Conservation (phyloP, 176 grass and related monocot species). For the Carex littledalei region DNA sequence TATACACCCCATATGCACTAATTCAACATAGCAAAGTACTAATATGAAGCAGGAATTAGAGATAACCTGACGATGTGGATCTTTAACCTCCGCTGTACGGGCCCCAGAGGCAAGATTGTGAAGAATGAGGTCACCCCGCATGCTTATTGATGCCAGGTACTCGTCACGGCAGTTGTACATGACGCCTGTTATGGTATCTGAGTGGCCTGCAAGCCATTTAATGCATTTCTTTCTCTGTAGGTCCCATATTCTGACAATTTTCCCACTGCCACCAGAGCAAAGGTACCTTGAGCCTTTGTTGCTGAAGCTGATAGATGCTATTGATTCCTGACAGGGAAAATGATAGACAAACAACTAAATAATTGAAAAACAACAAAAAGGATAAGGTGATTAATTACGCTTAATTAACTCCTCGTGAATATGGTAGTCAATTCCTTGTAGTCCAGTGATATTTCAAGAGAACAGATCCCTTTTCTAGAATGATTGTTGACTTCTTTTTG, state of each 20-base stretch:
- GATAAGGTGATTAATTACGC: background rate
- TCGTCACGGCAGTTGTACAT: slow-evolving; percentile 99
- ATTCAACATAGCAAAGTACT: background rate
- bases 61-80: slow-evolving; percentile 93
- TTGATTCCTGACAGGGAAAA: slow-evolving; percentile 68
- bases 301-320: slow-evolving; percentile 93
- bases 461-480: background rate
- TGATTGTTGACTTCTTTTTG: background rate
- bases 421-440: background rate
- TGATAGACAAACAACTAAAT: slow-evolving; percentile 10
- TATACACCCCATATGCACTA: background rate
- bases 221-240: slow-evolving; percentile 90
- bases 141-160: slow-evolving; percentile 90
- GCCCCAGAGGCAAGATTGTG: slow-evolving; percentile 98
- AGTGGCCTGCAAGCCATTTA: slow-evolving; percentile 90
- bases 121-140: slow-evolving; percentile 97
- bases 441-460: background rate
- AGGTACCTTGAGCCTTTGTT: slow-evolving; percentile 96
- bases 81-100: slow-evolving; percentile 83
- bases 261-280: slow-evolving; percentile 90
- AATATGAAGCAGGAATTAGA: slow-evolving; percentile 8
- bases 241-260: slow-evolving; percentile 98
- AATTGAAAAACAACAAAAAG: slow-evolving; percentile 9
- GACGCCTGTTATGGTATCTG: slow-evolving; percentile 85
- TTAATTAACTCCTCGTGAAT: background rate